phyloP scores from a whole-genome alignment of 345 rosid genomes.

The Salix brachista region DNA sequence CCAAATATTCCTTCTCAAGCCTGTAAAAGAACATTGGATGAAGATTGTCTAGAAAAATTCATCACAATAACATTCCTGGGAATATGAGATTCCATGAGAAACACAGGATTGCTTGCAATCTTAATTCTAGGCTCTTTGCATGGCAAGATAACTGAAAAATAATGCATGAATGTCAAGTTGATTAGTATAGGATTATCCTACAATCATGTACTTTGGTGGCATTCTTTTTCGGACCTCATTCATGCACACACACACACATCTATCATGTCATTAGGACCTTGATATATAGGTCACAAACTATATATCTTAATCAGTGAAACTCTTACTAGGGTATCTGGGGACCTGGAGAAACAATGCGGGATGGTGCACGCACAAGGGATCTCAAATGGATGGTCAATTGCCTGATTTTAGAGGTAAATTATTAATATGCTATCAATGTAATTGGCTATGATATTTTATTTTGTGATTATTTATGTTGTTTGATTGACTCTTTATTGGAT shows the following conservation, averaged over 20 bases:
- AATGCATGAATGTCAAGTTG: neutral
- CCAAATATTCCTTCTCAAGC: neutral
- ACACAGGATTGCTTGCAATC: neutral
- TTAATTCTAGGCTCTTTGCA: neutral
- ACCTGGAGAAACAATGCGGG: neutral
- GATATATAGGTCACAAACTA: neutral
- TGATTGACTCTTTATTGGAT: neutral
- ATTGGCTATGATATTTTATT: neutral
- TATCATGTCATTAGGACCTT: neutral
- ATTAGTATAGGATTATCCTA: neutral
- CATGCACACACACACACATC: neutral
- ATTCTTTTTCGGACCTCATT: neutral
- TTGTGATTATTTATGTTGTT: neutral
- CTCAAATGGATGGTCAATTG: neutral
- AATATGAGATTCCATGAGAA: neutral
- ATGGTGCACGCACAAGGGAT: neutral
- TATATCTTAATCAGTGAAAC: neutral
- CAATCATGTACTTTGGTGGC: neutral
- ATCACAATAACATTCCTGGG: neutral
- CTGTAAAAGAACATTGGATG: neutral
- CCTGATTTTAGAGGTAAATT: neutral
- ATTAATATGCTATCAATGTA: neutral
- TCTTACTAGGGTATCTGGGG: neutral
- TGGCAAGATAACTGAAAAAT: slow-evolving; percentile 1
- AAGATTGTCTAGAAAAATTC: neutral